phyloP scores from a whole-genome alignment of 768 basidiomycete genomes.

The Gymnopilus dilepis region DNA sequence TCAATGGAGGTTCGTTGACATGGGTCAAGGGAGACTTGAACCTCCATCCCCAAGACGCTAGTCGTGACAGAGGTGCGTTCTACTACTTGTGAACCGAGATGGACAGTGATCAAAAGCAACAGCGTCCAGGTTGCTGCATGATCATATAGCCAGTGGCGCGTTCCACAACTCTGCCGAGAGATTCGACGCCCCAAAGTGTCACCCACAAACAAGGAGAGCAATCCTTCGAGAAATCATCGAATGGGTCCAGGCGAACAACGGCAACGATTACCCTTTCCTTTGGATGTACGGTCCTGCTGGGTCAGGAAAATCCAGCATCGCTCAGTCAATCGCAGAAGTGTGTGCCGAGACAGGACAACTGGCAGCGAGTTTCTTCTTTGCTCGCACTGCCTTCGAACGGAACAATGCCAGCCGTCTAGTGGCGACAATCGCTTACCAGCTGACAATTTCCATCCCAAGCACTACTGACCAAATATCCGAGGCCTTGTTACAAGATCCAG shows the following conservation, averaged over 20 bases:
- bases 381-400: constrained; percentile 1
- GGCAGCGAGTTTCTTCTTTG: constrained; percentile 20
- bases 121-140: background rate
- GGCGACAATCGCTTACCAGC: constrained; percentile 17
- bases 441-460: constrained; percentile 9
- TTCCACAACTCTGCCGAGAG: constrained; percentile 21
- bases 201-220: constrained; percentile 20
- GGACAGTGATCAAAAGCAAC: background rate
- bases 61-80: background rate
- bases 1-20: background rate
- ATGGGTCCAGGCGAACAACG: constrained; percentile 10
- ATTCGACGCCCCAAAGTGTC: constrained; percentile 28
- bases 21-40: background rate
- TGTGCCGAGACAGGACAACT: background rate
- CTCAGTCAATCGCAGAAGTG: constrained; percentile 29
- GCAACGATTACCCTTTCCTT: constrained; percentile 1
- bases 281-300: constrained; percentile 33
- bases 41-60: background rate
- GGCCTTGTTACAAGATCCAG: constrained; percentile 3
- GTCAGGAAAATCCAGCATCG: constrained; percentile 34
- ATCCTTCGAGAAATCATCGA: constrained; percentile 14
- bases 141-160: constrained; percentile 7
- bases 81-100: background rate
- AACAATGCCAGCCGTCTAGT: constrained; percentile 4
- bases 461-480: background rate